Evolutionary conservation across 2,329 filamentous ascomycete species (phyloP).

Genomic region (Botrytis hyacinthi): DNA sequence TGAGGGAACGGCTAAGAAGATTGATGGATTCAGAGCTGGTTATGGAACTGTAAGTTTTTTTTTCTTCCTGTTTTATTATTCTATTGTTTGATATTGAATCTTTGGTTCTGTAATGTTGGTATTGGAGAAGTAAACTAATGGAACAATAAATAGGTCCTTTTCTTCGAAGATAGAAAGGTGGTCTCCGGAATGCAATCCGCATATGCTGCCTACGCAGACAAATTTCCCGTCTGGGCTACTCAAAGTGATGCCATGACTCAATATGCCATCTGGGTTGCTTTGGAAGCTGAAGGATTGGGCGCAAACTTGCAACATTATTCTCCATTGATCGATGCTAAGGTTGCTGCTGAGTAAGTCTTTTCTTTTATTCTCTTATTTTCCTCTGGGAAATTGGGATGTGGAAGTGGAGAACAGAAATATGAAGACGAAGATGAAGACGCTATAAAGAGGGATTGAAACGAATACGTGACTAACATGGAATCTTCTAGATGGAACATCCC

Average conservation of each 20-base stretch:
- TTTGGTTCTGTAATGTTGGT: background rate
- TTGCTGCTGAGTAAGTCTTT: conserved; percentile 42
- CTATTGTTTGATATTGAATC: no score
- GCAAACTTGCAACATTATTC: conserved; percentile 94
- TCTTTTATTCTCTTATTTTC: background rate
- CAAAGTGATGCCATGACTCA: conserved; percentile 83
- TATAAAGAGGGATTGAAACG: background rate
- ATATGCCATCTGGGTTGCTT: conserved; percentile 74
- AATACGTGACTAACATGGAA: background rate
- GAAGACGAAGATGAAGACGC: background rate
- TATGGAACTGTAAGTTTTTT: conserved; percentile 66
- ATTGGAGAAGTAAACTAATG: background rate
- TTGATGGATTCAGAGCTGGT: conserved; percentile 61
- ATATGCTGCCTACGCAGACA: conserved; percentile 72
- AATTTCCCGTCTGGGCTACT: conserved; percentile 73
- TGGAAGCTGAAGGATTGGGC: conserved; percentile 80
- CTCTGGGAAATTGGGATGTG: background rate
- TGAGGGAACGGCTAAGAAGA: conserved; percentile 27
- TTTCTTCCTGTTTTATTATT: background rate
- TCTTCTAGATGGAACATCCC: conserved; percentile 66
- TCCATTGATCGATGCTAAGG: conserved; percentile 75
- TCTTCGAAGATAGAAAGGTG: conserved; percentile 75
- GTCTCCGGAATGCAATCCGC: conserved; percentile 65
- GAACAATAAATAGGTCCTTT: conserved; percentile 58
- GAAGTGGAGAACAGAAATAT: background rate